Base-by-base conservation (phyloP, 2,329 filamentous ascomycete species). In the Scytalidium lignicola region DNA sequence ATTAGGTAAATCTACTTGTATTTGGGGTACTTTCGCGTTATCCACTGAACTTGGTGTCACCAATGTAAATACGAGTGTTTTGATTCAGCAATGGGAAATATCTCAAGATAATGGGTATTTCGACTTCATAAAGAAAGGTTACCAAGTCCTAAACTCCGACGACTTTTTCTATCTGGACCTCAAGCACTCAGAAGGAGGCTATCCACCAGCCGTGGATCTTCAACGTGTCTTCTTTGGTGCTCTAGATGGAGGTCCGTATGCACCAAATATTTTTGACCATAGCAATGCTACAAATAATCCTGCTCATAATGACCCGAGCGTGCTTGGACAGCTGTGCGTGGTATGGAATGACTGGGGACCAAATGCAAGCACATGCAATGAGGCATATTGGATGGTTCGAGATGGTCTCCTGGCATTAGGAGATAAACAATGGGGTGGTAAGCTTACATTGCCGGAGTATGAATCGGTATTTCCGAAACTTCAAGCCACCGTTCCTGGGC, bases 11-110 rank as follows among this genome's bases (percentile, higher is more conserved):
- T 57, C 48, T 0, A 71, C 73, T 2, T 71, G 76, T 2, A 78
- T 79, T 42, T 80, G 76, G 76, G 76, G 76, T 1, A 79, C 75
- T 0, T 74, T 75, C 42, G 73, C 75, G 20, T 74, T 74, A 0
- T 61, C 65, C 22, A 59, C 60, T 44, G 66, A 67, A 1, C 50
- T 62, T 2, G 57, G 56, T 7, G 44, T 49, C 13, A 56, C 55
- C 12, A 71, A 70, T 26, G 68, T 78, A 28, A 56, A 66, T 28
- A 66, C 57, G 3, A 66, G 71, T 32, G 67, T 77, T 26, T 72
- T 70, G 2, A 66, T 78, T 17, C 75, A 79, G 57, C 78, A 80
- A 55, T 78, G 74, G 75, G 71, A 72, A 41, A 74, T 69, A 53
- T 74, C 71, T 29, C 74, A 76, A 50, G 75, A 75, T 3, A 70